Base-by-base conservation (phyloP, 768 basidiomycete species). In the Guyanaporus albipodus region DNA sequence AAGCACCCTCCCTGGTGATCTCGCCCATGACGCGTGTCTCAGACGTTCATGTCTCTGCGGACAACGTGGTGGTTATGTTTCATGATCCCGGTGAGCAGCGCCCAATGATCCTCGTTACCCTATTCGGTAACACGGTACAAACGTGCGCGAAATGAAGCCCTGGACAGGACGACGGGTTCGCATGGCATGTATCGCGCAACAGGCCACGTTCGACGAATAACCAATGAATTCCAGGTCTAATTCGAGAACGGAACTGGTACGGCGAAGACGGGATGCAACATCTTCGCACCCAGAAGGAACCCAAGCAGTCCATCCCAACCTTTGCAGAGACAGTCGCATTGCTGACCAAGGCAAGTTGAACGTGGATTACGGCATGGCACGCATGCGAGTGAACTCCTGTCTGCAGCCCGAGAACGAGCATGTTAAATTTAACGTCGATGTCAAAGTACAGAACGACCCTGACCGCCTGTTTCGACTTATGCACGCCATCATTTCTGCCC, bases 11-110 rank as follows among this genome's bases (percentile, higher is more conserved):
- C 64, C 43, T 67, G 66, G 48, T 58, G 58, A 54, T 57, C 59
- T 63, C 70, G 50, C 68, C 68, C 74, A 70, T 82, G 74, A 83
- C 79, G 66, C 57, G 60, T 59, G 70, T 70, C 65, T 58, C 79
- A 95, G 94, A 96, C 80, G 91, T 97, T 59, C 94, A 97, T 68
- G 85, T 95, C 59, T 91, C 94, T 28, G 70, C 72, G 54, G 95
- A 99, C 67, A 77, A 82, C 60, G 80, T 89, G 32, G 85, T 98
- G 27, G 68, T 97, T 38, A 91, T 97, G 89, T 97, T 95, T 71
- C 95, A 99, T 68, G 95, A 97, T 67, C 88, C 91, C 14, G 79
- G 83, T 87, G 56, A 56, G 74, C 55, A n/a, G 29, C 28, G 22
- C 0, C 19, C 44, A 19, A 46, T 38, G 59, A 61, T 53, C 42